Base-by-base conservation (phyloP, 78 protist species). In the Dictyostelium intermedium region DNA sequence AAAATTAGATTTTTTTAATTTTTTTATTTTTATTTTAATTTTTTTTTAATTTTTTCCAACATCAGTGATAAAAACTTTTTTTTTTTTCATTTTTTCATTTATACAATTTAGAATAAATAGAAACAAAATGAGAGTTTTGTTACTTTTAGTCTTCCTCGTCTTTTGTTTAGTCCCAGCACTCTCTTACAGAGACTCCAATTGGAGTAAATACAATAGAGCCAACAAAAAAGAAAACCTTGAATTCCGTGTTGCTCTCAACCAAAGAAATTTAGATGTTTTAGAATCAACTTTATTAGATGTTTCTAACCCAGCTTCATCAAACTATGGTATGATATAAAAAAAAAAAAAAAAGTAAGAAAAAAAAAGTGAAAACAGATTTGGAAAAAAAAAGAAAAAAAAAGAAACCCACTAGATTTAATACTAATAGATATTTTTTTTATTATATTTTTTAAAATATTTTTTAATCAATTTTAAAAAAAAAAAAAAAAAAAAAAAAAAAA, bases 231-330 rank as follows among this genome's bases (percentile, higher is more conserved):
- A 73, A n/a, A 32, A 35, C 7, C n/a, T 85, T 3, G 34, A 85
- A 27, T 85, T 85, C 92, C 92, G 76, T 76, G 60, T 91, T 30
- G 87, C 87, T 41, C 27, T 91, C 7, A 63, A 66, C 2, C 95
- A 91, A 45, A 47, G 30, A 37, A 91, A 91, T 73, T 53, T 91
- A 4, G 95, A 91, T 91, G 81, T 53, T 14, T 27, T 82, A 14
- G 87, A 91, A 30, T 5, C 37, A 3, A 45, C 73, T 18, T 60
- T 91, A n/a, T 18, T 70, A 18, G 95, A 91, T 82, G 87, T 82
- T 61, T 87, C 93, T 1, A 63, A 50, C 14, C 94, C 94, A 70
- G 3, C 18, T 9, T 91, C 94, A 63, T 41, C 43, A 13, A 81
- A 91, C 43, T 91, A 91, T 34, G 94, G 94, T 89, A 81, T 25